Percentiles rank a stretch among this genome's conserved stretches.
Conservation (phyloP, 371 early-diverging fungal species). For the Saksenaea oblongispora region DNA sequence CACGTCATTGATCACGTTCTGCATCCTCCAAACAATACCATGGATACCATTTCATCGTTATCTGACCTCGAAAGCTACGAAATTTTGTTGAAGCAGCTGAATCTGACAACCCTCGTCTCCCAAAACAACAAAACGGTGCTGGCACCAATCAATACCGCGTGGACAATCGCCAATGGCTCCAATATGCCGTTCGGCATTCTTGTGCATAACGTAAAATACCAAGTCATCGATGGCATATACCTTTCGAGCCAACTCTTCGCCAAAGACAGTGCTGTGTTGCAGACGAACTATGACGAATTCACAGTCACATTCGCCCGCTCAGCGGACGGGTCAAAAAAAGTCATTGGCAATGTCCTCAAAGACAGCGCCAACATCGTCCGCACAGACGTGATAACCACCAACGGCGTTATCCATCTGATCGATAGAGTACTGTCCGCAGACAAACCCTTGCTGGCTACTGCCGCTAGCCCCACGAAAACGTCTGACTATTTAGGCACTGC, state of each 20-base stretch:
- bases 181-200: conserved; percentile 29
- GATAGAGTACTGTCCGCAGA: conserved; percentile 26
- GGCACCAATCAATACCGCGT: conserved; percentile 28
- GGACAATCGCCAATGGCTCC: conserved; percentile 21
- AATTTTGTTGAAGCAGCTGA: conserved; percentile 18
- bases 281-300: conserved; percentile 4
- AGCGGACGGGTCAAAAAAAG: not conserved
- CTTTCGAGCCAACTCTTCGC: conserved; percentile 12
- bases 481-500: not conserved
- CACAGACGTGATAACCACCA: conserved; percentile 21
- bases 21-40: conserved; percentile 13
- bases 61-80: conserved; percentile 20
- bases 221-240: conserved; percentile 25
- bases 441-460: not conserved
- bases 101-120: conserved; percentile 23
- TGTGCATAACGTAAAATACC: conserved; percentile 30
- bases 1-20: conserved; percentile 26
- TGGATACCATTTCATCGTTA: conserved; percentile 23
- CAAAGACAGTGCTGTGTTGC: conserved; percentile 9
- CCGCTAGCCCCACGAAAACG: not conserved
- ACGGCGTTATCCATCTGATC: conserved; percentile 31
- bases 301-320: conserved; percentile 10
- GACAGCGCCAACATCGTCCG: conserved; percentile 19
- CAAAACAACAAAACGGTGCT: conserved; percentile 29
- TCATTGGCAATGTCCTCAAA: conserved; percentile 9